Base-by-base conservation (phyloP, 805 yeast genomes). In the Pichia scutulata region DNA sequence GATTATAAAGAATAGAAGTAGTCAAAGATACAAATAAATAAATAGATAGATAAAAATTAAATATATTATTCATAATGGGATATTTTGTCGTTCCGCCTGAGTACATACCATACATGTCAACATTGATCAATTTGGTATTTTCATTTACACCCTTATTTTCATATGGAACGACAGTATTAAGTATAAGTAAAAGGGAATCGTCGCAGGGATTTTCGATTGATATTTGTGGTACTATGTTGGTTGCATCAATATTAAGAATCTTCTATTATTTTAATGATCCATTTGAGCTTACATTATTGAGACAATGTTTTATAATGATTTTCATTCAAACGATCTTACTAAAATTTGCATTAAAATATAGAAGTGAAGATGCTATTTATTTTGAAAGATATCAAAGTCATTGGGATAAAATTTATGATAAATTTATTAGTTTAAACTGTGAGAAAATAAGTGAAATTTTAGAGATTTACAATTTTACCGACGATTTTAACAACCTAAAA, bases 271-370 rank as follows among this genome's bases (percentile, higher is more conserved):
- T 84, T 54, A 82, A 87, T 46, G 77, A 82, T 43, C 96, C 96
- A 0, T 89, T 83, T 62, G 97, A 89, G 63, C 65, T 77, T n/a
- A 78, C 95, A 2, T 67, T 89, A 41, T 70, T 89, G 41, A 69
- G 92, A 53, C 97, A 90, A 62, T 80, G 93, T 37, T 59, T 85
- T 41, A 78, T 87, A n/a, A 89, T 89, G 96, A 73, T 89, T n/a
- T 73, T 78, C 54, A 84, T 88, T 48, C 97, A 89, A 60, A 58
- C 78, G 39, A 65, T 86, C 1, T 66, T 90, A 47, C 68, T 89
- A 39, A 76, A 76, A 51, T 78, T 80, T 10, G 82, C 89, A 1
- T 70, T 90, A 41, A 70, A 66, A 22, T 84, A 76, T 60, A 71
- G 90, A 53, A 55, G 60, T 39, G 77, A 74, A 0, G 72, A 65